Base-by-base conservation (phyloP, 208 protist genomes). In the Wallacemonas sp. region DNA sequence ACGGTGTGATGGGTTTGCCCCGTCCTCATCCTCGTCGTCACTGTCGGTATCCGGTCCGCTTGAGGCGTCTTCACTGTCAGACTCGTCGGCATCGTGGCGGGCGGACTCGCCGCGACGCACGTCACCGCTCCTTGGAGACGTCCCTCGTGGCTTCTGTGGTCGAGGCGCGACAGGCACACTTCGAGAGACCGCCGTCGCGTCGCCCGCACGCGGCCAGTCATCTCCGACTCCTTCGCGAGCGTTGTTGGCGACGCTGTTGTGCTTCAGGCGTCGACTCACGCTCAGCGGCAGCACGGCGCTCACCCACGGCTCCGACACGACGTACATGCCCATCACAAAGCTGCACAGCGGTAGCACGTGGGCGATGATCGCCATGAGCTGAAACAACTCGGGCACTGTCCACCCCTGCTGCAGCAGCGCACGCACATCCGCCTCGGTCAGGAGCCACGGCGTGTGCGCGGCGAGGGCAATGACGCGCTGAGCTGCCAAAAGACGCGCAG, bases 351-450 rank as follows among this genome's bases (percentile, higher is more conserved):
- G 80, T 26, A 92, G 66, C 34, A 89, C 84, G 52, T 85, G 71
- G 22, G 85, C 77, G 24, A 95, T 64, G 34, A 95, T 79, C 32
- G 78, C 73, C 30, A 65, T 79, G 21, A 87, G 75, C 52, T 92
- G 85, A 30, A 95, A 90, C 17, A 95, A 68, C 54, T 86, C 73
- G 21, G 85, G 85, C n/a, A 95, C 73, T 19, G 85, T 87, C 89
- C 85, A 92, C 12, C 85, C 85, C 3, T 33, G 37, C 21, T 53
- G 68, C 66, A 89, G 73, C 37, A 81, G 41, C 3, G 26, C 60
- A 10, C 73, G 83, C 17, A 94, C 58, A 17, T 89, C 73, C 22
- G 39, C 37, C 36, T 85, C 76, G 15, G 19, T 54, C n/a, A 92
- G 48, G 17, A 72, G 74, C 86, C 89, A 95, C 44, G 89, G 89